Evolutionary conservation across 2,329 filamentous ascomycete species (phyloP).

Genomic region (Daldinia sp.): DNA sequence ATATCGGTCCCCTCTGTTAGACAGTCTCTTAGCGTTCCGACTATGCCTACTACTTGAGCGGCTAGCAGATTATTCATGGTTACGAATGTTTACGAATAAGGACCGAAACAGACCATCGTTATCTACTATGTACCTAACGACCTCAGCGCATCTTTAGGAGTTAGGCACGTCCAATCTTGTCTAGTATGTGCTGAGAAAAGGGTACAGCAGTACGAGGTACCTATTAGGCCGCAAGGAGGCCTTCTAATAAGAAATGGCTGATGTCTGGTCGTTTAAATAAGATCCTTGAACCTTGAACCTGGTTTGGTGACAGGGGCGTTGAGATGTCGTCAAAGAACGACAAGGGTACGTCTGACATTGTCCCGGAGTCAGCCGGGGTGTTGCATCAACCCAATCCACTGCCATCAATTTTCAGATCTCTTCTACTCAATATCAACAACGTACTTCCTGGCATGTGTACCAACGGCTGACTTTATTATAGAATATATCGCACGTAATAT

Average conservation of each 20-base stretch:
- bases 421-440: conserved; percentile 29
- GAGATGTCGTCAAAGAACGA: conserved; percentile 54
- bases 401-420: conserved; percentile 37
- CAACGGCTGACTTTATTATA: conserved; percentile 22
- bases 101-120: conserved; percentile 13
- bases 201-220: conserved; percentile 33
- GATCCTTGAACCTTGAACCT: conserved; percentile 61
- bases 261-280: conserved; percentile 48
- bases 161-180: conserved; percentile 12
- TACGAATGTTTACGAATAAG: conserved; percentile 16
- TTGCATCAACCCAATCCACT: conserved; percentile 39
- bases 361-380: conserved; percentile 43
- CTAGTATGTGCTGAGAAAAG: conserved; percentile 15
- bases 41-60: conserved; percentile 23
- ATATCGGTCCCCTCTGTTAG: conserved; percentile 25
- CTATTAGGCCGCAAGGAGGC: conserved; percentile 36
- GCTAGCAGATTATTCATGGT: conserved; percentile 20
- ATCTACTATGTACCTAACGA: background rate
- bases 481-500: conserved; percentile 9
- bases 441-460: conserved; percentile 18
- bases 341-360: conserved; percentile 47
- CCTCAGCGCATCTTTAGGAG: conserved; percentile 9
- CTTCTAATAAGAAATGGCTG: conserved; percentile 41
- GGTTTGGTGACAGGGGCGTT: conserved; percentile 52
- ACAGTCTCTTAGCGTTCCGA: conserved; percentile 14